Evolutionary conservation across 179 eudicot genomes (phyloP).

Genomic region (Actinidia arguta): DNA sequence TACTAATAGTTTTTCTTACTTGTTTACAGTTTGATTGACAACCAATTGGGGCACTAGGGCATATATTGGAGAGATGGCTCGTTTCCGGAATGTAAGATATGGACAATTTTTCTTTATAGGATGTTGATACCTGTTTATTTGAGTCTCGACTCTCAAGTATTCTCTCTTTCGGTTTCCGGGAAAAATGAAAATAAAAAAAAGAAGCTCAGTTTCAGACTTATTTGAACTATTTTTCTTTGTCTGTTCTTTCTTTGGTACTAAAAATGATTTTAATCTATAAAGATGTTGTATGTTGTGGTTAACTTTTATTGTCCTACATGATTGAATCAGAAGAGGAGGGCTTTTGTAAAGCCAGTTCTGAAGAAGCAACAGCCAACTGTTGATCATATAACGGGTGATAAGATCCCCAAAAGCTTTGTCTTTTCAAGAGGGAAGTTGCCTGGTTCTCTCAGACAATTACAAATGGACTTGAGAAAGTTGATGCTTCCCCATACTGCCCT

Average conservation of each 20-base stretch:
- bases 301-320: not conserved
- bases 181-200: not conserved
- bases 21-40: not conserved
- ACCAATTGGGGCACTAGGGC: not conserved
- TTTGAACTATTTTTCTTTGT: not conserved
- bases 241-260: too few species aligned
- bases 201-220: not conserved
- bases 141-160: too few species aligned
- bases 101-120: not conserved
- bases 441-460: conserved; percentile 55
- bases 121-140: not conserved
- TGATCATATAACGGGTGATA: conserved; percentile 87
- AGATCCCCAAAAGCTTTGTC: conserved; percentile 90
- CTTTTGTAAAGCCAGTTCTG: conserved; percentile 4
- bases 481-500: conserved; percentile 95
- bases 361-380: conserved; percentile 42
- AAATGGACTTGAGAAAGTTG: conserved; percentile 81
- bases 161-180: not conserved
- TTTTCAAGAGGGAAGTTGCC: conserved; percentile 79
- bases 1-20: too few species aligned
- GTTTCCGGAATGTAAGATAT: conserved; percentile 19
- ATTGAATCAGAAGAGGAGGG: conserved; percentile 22
- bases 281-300: not conserved
- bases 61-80: conserved; percentile 11
- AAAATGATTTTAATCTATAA: too few species aligned